These are phyloP conservation scores for Saturnispora ahearnii DNA, from an alignment of 805 yeast genomes.

Conservation along the genomic window DNA sequence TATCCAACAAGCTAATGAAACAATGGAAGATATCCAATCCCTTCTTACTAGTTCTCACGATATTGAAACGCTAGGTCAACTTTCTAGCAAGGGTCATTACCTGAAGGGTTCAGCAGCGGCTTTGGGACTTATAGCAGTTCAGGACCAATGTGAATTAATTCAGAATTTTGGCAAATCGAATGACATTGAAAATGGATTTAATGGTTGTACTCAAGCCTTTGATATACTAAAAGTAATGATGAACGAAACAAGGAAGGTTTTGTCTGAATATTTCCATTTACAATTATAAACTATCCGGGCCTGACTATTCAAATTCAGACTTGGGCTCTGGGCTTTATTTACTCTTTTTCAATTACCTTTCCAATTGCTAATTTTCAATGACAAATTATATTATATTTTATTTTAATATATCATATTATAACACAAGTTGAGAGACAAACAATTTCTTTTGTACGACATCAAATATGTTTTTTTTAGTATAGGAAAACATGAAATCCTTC, in stretches of 20 bases:
- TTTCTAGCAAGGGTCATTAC: constrained; percentile 82
- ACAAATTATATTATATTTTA: too few relatives aligned
- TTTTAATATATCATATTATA: too few relatives aligned
- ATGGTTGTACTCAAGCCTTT: constrained; percentile 45
- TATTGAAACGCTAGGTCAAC: constrained; percentile 40
- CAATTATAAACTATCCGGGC: constrained; percentile 14
- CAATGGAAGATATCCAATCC: constrained; percentile 61
- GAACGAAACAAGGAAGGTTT: constrained; percentile 38
- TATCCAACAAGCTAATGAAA: constrained; percentile 80
- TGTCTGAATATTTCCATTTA: constrained; percentile 43
- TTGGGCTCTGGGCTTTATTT: too few relatives aligned
- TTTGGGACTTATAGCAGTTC: constrained; percentile 73
- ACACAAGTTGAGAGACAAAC: too few relatives aligned
- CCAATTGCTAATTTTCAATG: too few relatives aligned
- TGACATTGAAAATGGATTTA: constrained; percentile 27
- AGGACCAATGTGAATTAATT: constrained; percentile 83
- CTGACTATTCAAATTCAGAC: too few relatives aligned
- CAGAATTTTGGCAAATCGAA: constrained; percentile 76
- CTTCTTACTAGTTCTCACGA: constrained; percentile 21
- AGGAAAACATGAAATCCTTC: too few relatives aligned
- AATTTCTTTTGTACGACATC: too few relatives aligned
- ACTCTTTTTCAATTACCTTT: too few relatives aligned
- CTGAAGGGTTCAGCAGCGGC: constrained; percentile 95
- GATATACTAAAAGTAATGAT: constrained; percentile 44
- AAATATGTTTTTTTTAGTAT: too few relatives aligned